phyloP scores from a whole-genome alignment of 352 stramenopile genomes.

The Phytopythium aichiense region DNA sequence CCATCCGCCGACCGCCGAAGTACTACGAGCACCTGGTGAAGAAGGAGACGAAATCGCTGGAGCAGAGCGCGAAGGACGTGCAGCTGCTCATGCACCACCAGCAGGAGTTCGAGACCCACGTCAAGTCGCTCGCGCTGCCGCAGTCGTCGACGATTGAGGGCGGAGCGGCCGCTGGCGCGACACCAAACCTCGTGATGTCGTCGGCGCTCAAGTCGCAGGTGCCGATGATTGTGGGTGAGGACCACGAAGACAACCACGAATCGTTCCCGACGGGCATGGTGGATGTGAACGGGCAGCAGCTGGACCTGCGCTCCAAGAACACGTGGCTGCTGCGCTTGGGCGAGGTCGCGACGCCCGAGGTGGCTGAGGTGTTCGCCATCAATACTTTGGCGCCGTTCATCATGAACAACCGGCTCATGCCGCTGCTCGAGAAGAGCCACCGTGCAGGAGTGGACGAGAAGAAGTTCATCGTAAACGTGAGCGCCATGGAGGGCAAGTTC shows the following conservation, averaged over 20 bases:
- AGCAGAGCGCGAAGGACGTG: constrained; percentile 43
- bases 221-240: constrained; percentile 68
- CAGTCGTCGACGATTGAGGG: constrained; percentile 22
- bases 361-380: constrained; percentile 89
- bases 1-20: constrained; percentile 88
- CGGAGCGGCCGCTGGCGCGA: constrained; percentile 10
- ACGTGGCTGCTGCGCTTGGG: constrained; percentile 95
- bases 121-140: constrained; percentile 56
- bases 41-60: constrained; percentile 73
- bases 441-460: constrained; percentile 26
- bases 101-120: constrained; percentile 64
- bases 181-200: constrained; percentile 43
- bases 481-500: constrained; percentile 98
- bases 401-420: constrained; percentile 92
- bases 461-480: constrained; percentile 97
- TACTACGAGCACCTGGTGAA: constrained; percentile 93
- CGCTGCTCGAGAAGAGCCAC: constrained; percentile 75
- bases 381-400: constrained; percentile 98
- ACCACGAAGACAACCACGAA: constrained; percentile 52
- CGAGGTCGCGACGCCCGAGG: constrained; percentile 86
- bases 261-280: constrained; percentile 74
- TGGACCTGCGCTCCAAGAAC: constrained; percentile 93
- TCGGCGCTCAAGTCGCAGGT: constrained; percentile 84
- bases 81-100: constrained; percentile 79
- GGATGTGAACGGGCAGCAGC: constrained; percentile 96